Evolutionary conservation across 1,284 basidiomycete species (phyloP).

Genomic region (Cystobasidium sp.): DNA sequence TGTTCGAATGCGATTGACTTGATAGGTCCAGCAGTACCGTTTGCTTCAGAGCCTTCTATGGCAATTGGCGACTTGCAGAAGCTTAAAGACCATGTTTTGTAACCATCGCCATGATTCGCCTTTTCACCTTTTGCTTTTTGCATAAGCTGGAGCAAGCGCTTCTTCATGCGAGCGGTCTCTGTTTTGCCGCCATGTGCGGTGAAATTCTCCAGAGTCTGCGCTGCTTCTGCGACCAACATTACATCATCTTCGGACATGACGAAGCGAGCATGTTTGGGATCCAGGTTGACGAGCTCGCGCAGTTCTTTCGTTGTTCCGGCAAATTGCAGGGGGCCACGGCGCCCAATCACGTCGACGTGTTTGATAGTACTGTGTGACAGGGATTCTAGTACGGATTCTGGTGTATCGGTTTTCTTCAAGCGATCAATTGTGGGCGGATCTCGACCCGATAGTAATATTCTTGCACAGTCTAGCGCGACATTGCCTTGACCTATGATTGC

Average conservation of each 20-base stretch:
- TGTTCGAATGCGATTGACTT: constrained; percentile 45
- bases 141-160: constrained; percentile 61
- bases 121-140: constrained; percentile 64
- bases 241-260: constrained; percentile 56
- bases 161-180: constrained; percentile 58
- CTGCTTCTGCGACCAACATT: constrained; percentile 56
- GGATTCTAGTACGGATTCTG: constrained; percentile 72
- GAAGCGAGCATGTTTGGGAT: constrained; percentile 67
- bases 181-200: constrained; percentile 48
- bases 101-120: constrained; percentile 57
- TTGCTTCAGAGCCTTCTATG: constrained; percentile 11
- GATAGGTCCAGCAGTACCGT: constrained; percentile 16
- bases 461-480: constrained; percentile 89
- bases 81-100: constrained; percentile 6
- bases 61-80: constrained; percentile 36
- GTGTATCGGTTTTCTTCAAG: constrained; percentile 79
- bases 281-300: constrained; percentile 80
- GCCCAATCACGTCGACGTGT: constrained; percentile 80
- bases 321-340: constrained; percentile 85
- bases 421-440: constrained; percentile 62
- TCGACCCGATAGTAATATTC: constrained; percentile 73
- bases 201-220: constrained; percentile 52
- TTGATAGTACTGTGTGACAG: constrained; percentile 69
- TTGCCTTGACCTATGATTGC: constrained; percentile 94
- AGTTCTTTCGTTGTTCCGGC: constrained; percentile 95